Base-by-base conservation (phyloP, 176 grass and related monocot species). In the Avena eriantha region DNA sequence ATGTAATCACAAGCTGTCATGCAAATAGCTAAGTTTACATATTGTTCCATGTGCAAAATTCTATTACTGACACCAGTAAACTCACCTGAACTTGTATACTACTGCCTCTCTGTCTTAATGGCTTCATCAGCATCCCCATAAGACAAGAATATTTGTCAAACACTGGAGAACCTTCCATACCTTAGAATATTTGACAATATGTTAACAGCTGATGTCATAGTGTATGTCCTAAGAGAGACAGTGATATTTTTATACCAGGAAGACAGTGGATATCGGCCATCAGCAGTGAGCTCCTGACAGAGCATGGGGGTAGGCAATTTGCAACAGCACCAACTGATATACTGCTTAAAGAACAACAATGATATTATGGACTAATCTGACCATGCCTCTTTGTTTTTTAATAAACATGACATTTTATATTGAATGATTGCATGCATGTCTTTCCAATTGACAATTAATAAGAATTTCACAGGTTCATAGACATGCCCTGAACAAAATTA, bases 111-210 rank as follows among this genome's bases (percentile, higher is more conserved):
- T 94, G 96, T 84, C 90, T 95, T 83, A 98, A 86, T 78, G 96
- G 96, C 56, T 84, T 80, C 83, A 89, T 95, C 63, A 98, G 78
- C 86, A 98, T 86, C 16, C 96, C 96, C 75, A 91, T 75, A 77
- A 98, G 92, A 80, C 61, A 86, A 87, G 84, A 84, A 53, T 91
- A 80, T 87, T 78, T 88, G 72, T 95, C 92, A 80, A 98, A 94
- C 76, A 95, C 96, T 79, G 94, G 93, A 88, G 90, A 88, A 34
- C 96, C 96, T 92, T 98, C 93, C 96, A 92, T 98, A 86, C 96
- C 96, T 98, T 80, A 75, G 0, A 83, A 57, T 76, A 73, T 88
- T 90, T 69, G 55, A 81, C 79, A 84, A 41, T 34, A 82, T 33
- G 81, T 90, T 71, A 86, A 73, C 49, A 83, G 18, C 80, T 69